These are phyloP conservation scores for Serendipita indica DNA, from an alignment of 768 basidiomycete genomes.

Conservation along the genomic window DNA sequence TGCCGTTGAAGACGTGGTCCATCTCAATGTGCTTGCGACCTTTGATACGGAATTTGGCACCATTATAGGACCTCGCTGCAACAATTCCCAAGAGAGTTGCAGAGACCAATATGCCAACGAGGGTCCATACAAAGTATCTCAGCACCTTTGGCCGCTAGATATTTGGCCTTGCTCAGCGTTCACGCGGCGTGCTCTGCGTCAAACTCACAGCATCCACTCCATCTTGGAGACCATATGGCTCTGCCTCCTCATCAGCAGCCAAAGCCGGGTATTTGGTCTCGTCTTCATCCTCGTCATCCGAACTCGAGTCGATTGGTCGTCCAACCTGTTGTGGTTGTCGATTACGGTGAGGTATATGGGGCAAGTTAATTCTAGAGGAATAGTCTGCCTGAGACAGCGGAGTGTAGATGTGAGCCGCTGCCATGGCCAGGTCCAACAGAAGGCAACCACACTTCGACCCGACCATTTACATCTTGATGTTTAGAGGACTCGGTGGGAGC, in stretches of 20 bases:
- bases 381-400: neutral
- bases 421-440: too few species aligned
- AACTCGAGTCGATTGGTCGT: neutral
- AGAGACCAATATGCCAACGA: constrained; percentile 43
- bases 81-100: constrained; percentile 61
- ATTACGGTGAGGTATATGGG: neutral
- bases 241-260: constrained; percentile 14
- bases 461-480: too few species aligned
- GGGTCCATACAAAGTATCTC: constrained; percentile 44
- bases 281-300: constrained; percentile 14
- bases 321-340: neutral
- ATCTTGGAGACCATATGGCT: constrained; percentile 7
- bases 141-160: constrained; percentile 19
- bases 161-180: neutral
- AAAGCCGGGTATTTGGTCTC: constrained; percentile 14
- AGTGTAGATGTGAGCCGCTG: neutral
- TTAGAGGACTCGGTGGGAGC: too few species aligned
- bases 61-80: constrained; percentile 58
- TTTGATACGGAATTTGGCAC: constrained; percentile 25
- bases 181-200: neutral
- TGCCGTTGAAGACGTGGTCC: constrained; percentile 88
- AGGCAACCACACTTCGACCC: too few species aligned
- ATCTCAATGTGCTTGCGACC: constrained; percentile 60
- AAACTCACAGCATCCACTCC: constrained; percentile 18
- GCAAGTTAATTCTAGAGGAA: neutral